These are phyloP conservation scores for Castanospermum australe DNA, from an alignment of 306 rosid genomes.

Conservation along the genomic window DNA sequence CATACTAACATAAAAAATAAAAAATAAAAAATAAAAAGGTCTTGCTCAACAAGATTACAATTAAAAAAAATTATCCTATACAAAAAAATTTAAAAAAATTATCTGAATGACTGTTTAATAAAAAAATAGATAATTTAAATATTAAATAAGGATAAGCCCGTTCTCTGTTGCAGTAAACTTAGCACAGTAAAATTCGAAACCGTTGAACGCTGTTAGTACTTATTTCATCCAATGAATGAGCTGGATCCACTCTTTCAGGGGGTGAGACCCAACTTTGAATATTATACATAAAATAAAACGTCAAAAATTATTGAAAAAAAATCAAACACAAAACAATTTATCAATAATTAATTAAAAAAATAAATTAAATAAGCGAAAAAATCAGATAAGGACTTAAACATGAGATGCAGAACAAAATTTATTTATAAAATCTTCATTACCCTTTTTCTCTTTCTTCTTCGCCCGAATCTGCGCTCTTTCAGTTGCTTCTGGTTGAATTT, in stretches of 20 bases:
- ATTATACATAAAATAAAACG: slow-evolving; percentile 21
- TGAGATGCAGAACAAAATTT: slow-evolving; percentile 35
- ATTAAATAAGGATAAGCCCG: background rate
- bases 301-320: slow-evolving; percentile 17
- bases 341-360: background rate
- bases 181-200: background rate
- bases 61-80: too few species aligned
- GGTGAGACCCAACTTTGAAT: slow-evolving; percentile 49
- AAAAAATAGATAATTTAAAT: background rate
- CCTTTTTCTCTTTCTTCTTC: background rate
- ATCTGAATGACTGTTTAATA: too few species aligned
- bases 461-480: slow-evolving; percentile 36
- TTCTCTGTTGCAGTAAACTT: background rate
- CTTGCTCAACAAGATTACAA: background rate
- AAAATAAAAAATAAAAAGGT: too few species aligned
- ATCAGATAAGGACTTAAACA: slow-evolving; percentile 42
- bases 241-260: slow-evolving; percentile 89
- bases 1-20: background rate
- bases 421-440: background rate
- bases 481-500: slow-evolving; percentile 40
- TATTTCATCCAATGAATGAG: slow-evolving; percentile 60
- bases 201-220: too few species aligned
- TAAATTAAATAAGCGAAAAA: slow-evolving; percentile 33
- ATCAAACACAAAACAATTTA: background rate
- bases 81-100: too few species aligned